Evolutionary conservation across 257 asterid genomes (phyloP).

Genomic region (Ballota nigra): DNA sequence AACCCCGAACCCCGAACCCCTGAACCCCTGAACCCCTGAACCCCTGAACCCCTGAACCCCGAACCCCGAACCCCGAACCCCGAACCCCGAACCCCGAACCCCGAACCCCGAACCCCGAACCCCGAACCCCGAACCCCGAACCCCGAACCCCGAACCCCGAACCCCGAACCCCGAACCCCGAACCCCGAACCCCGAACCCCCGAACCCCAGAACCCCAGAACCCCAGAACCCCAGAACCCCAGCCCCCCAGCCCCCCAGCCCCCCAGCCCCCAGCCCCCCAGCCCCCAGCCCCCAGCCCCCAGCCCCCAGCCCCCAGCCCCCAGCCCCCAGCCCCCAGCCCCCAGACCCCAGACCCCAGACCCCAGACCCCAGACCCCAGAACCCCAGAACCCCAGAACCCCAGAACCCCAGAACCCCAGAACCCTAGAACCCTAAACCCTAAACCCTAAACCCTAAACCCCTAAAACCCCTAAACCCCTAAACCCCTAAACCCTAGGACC

Average conservation of each 20-base stretch:
- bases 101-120: background rate
- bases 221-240: too few species aligned
- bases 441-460: background rate
- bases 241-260: too few species aligned
- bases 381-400: too few species aligned
- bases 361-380: background rate
- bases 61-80: background rate
- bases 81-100: background rate
- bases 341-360: background rate
- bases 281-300: background rate
- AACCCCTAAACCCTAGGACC: background rate
- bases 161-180: too few species aligned
- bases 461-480: background rate
- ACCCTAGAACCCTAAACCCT: background rate
- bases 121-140: background rate
- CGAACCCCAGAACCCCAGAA: too few species aligned
- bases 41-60: too few species aligned
- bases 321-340: background rate
- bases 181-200: too few species aligned
- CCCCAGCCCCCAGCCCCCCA: background rate
- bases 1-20: background rate
- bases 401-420: background rate
- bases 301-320: background rate
- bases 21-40: too few species aligned
- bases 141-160: background rate